These are phyloP conservation scores for Microcyclospora tardicrescens DNA, from an alignment of 2,329 filamentous ascomycete species.

Conservation along the genomic window DNA sequence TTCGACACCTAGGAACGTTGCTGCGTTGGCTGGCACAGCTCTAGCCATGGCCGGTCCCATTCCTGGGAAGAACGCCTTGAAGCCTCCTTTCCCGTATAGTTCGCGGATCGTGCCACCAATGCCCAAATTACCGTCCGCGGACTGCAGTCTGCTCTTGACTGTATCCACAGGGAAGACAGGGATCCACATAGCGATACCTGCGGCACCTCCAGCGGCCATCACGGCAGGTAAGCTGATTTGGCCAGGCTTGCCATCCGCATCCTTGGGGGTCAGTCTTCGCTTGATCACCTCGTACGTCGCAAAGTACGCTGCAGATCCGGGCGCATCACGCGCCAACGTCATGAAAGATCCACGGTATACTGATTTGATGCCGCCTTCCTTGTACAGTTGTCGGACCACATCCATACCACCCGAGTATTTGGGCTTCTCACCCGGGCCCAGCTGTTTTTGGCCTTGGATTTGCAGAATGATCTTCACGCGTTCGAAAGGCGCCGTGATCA, in stretches of 20 bases:
- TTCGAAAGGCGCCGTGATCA: conserved; percentile 98
- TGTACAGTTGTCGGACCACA: conserved; percentile 87
- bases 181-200: conserved; percentile 98
- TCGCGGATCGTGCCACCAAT: conserved; percentile 67
- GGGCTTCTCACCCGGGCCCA: conserved; percentile 80
- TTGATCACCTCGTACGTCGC: conserved; percentile 96
- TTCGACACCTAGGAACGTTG: conserved; percentile 82
- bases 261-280: conserved; percentile 68
- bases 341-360: conserved; percentile 87
- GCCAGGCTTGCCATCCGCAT: conserved; percentile 58
- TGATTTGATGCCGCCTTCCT: conserved; percentile 74
- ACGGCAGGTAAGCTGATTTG: conserved; percentile 71
- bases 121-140: conserved; percentile 70
- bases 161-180: conserved; percentile 97
- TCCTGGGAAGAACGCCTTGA: conserved; percentile 92
- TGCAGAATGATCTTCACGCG: conserved; percentile 97
- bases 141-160: conserved; percentile 88
- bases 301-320: conserved; percentile 89
- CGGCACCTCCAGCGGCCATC: conserved; percentile 74
- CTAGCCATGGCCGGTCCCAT: conserved; percentile 85
- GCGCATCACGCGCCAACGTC: conserved; percentile 85
- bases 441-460: conserved; percentile 81
- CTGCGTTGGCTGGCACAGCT: conserved; percentile 91
- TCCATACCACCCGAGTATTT: conserved; percentile 79
- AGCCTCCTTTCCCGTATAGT: conserved; percentile 70